A percentile compares a stretch with the other conserved stretches of the same genome.
Evolutionary conservation across 345 rosid species (phyloP).

Genomic region (Ceriops decandra): DNA sequence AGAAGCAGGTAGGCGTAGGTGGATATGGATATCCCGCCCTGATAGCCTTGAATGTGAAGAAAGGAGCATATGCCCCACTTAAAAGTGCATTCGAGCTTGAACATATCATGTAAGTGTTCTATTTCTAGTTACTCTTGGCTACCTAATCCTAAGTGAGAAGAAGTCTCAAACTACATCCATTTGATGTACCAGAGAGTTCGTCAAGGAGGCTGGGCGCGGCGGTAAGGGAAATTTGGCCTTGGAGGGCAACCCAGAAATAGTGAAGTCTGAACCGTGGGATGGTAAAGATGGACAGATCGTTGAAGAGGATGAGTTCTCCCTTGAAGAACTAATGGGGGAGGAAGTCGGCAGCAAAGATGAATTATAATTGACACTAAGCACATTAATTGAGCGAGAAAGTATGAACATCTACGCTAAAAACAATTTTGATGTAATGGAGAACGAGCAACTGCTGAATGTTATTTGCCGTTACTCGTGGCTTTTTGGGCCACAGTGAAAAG

Average conservation of each 20-base stretch:
- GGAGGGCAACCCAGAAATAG: constrained; percentile 50
- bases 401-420: not conserved
- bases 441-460: not conserved
- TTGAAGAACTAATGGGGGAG: constrained; percentile 87
- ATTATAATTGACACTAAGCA: constrained; percentile 25
- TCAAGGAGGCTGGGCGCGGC: constrained; percentile 82
- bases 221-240: constrained; percentile 93
- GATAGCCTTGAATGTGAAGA: constrained; percentile 90
- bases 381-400: not conserved
- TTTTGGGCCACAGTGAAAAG: not conserved
- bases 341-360: constrained; percentile 52
- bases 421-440: constrained; percentile 23
- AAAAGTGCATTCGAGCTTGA: constrained; percentile 91
- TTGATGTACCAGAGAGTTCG: constrained; percentile 66
- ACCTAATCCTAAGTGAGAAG: constrained; percentile 5
- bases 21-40: constrained; percentile 98
- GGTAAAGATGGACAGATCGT: constrained; percentile 78
- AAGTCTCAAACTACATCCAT: not conserved
- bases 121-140: not conserved
- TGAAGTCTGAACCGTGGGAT: constrained; percentile 80
- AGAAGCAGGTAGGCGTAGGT: constrained; percentile 75
- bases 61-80: constrained; percentile 92
- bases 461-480: constrained; percentile 1
- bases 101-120: constrained; percentile 62
- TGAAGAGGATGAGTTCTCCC: constrained; percentile 92